phyloP scores from a whole-genome alignment of 2,329 filamentous ascomycete genomes.

The Aspergillus unguis region DNA sequence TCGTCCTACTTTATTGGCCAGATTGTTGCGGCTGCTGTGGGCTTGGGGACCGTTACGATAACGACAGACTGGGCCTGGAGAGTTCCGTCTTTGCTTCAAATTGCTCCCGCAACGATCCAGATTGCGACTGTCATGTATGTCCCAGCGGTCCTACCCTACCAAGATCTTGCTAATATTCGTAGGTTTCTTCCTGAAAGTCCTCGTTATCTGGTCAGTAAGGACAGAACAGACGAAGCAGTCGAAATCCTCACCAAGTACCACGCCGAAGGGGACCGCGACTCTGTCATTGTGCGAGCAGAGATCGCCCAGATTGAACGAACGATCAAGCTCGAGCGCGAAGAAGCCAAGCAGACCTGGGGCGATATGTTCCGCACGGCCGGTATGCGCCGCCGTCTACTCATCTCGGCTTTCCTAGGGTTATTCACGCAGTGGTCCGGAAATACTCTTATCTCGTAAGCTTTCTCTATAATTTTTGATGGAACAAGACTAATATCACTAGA shows the following conservation, averaged over 20 bases:
- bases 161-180: background rate
- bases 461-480: conserved; percentile 15
- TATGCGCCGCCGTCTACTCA: conserved; percentile 32
- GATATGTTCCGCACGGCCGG: conserved; percentile 29
- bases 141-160: conserved; percentile 7
- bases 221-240: conserved; percentile 26
- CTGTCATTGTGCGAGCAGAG: conserved; percentile 56
- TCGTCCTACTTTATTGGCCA: conserved; percentile 40
- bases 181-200: conserved; percentile 29
- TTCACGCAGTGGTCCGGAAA: conserved; percentile 46
- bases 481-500: conserved; percentile 7
- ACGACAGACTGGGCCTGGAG: conserved; percentile 45
- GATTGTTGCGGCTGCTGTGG: conserved; percentile 28
- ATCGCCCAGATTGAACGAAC: conserved; percentile 59
- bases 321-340: conserved; percentile 54
- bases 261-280: conserved; percentile 51
- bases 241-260: conserved; percentile 43
- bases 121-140: conserved; percentile 23
- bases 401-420: conserved; percentile 29
- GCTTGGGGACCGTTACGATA: conserved; percentile 33
- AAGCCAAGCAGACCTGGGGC: conserved; percentile 24
- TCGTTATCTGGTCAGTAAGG: conserved; percentile 26
- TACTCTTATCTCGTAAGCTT: conserved; percentile 22
- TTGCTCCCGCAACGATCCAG: conserved; percentile 27
- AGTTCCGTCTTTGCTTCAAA: conserved; percentile 47